phyloP scores from a whole-genome alignment of 2,329 filamentous ascomycete genomes.

The Fusarium papillatum region DNA sequence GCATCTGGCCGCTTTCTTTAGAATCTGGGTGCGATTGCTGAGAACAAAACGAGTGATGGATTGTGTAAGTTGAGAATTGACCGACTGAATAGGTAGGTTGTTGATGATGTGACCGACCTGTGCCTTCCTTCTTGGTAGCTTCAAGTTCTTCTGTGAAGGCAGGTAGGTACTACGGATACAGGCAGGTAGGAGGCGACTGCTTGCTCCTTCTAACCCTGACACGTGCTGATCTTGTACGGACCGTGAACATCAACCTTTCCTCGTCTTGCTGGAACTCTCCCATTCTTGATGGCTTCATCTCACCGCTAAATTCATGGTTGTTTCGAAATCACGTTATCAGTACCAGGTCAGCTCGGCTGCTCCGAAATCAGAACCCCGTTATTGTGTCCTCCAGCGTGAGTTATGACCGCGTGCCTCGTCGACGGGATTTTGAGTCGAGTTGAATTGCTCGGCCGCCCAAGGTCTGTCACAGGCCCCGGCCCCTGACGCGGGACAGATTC shows the following conservation, averaged over 20 bases:
- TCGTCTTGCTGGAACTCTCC: background rate
- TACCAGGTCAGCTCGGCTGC: constrained; percentile 21
- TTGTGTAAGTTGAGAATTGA: background rate
- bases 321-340: constrained; percentile 7
- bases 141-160: background rate
- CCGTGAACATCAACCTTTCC: background rate
- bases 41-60: background rate
- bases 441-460: constrained; percentile 36
- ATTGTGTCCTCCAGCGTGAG: constrained; percentile 17
- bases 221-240: background rate
- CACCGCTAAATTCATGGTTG: constrained; percentile 1
- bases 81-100: background rate
- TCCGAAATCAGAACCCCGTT: constrained; percentile 19
- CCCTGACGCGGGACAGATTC: constrained; percentile 38
- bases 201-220: background rate
- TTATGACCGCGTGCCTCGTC: constrained; percentile 31
- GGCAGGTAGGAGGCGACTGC: background rate
- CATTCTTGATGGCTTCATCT: constrained; percentile 2
- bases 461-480: constrained; percentile 16
- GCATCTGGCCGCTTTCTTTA: background rate
- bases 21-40: background rate
- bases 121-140: background rate
- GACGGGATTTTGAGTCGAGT: constrained; percentile 45
- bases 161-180: background rate
- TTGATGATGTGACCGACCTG: background rate